Base-by-base conservation (phyloP, 345 rosid genomes). In the Laguncularia racemosa region DNA sequence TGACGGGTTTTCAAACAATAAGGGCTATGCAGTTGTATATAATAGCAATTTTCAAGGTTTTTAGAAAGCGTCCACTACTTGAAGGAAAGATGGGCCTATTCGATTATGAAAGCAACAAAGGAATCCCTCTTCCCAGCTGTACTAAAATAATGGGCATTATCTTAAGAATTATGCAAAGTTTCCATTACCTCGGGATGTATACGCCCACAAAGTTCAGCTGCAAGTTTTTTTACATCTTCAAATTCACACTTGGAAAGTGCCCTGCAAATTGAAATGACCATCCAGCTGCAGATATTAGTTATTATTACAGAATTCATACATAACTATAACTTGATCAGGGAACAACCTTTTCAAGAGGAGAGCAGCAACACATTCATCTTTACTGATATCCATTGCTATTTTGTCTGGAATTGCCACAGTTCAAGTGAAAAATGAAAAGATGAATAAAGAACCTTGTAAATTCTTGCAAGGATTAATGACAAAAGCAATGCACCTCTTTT, bases 201-300 rank as follows among this genome's bases (percentile, higher is more conserved):
- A 60, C 95, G 98, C 17, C 98, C 98, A 78, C 84, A 91, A 40
- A 91, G 84, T 76, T 91, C 96, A 54, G 98, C 98, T 46, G 92
- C 78, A 55, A 88, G 96, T 75, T 81, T 91, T 44, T 85, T 64
- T 48, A 86, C 92, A 69, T 91, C 96, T 73, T 88, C 90, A 74
- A 76, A 85, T 59, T 91, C 95, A 23, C 62, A 75, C 67, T 71
- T 76, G 58, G 76, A 75, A 78, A 82, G 76, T 61, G 96, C 88
- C 78, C 96, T 88, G 78, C 28, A 76, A 74, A 20, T 33, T 67
- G 6, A 58, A 3, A 6, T 33, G 40, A 33, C 7, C 6, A 7
- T 0, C 40, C 40, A 33, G 7, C 40, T 7, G 9, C 9, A 33
- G 40, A 33, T 33, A 33, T 33, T 33, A 33, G 40, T 33, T 33